Evolutionary conservation across 1,139 yeast genomes (phyloP).

Genomic region (Blastobotrys malaysiensis): DNA sequence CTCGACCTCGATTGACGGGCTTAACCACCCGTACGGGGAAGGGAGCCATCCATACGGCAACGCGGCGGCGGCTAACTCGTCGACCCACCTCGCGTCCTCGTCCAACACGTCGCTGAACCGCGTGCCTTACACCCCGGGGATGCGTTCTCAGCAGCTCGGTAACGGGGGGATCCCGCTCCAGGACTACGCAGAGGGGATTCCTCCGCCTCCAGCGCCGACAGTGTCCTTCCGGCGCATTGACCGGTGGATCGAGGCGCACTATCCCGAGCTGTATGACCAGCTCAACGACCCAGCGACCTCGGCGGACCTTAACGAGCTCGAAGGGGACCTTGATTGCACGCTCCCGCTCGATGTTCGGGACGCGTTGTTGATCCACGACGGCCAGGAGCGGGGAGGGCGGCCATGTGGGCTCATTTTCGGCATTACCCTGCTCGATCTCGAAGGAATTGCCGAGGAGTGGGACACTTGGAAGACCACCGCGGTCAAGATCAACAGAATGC

Average conservation of each 20-base stretch:
- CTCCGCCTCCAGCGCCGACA: constrained; percentile 66
- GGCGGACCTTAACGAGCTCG: constrained; percentile 73
- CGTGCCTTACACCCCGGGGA: constrained; percentile 34
- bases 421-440: constrained; percentile 63
- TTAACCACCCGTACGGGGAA: constrained; percentile 4
- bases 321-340: constrained; percentile 59
- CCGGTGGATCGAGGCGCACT: constrained; percentile 67
- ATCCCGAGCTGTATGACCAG: constrained; percentile 74
- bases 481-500: constrained; percentile 28
- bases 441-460: constrained; percentile 64
- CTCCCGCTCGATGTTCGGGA: constrained; percentile 74
- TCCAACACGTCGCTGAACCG: constrained; percentile 30
- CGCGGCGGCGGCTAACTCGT: constrained; percentile 10
- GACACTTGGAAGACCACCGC: constrained; percentile 69
- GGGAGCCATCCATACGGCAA: constrained; percentile 3
- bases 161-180: constrained; percentile 42
- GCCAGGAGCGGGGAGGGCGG: constrained; percentile 70
- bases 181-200: constrained; percentile 46
- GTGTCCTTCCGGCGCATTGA: constrained; percentile 74
- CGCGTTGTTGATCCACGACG: constrained; percentile 70
- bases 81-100: constrained; percentile 17
- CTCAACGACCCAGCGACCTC: constrained; percentile 65
- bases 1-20: constrained; percentile 19
- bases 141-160: constrained; percentile 33
- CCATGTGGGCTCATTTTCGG: constrained; percentile 76